Evolutionary conservation across 2,329 filamentous ascomycete species (phyloP).

Genomic region (Penicillium sp.): DNA sequence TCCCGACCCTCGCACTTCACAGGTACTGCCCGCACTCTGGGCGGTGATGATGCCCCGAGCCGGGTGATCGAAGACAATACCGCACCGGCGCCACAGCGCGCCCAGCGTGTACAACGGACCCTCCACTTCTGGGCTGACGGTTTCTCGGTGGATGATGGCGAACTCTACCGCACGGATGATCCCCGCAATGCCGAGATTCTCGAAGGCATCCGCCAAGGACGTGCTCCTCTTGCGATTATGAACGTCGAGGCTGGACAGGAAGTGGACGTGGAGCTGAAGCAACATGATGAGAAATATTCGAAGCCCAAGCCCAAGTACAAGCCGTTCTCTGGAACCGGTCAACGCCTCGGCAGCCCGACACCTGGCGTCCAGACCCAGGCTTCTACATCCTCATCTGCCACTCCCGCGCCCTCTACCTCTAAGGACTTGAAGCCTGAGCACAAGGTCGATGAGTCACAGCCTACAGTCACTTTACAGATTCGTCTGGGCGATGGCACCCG

Average conservation of each 20-base stretch:
- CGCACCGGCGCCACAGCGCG: conserved; percentile 37
- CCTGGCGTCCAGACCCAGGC: conserved; percentile 46
- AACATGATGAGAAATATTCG: conserved; percentile 60
- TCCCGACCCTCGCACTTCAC: conserved; percentile 48
- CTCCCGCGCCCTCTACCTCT: conserved; percentile 17
- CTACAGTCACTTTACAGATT: conserved; percentile 56
- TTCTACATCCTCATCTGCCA: conserved; percentile 28
- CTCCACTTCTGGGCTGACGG: conserved; percentile 63
- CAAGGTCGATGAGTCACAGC: conserved; percentile 53
- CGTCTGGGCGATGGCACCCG: conserved; percentile 60
- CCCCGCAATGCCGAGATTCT: conserved; percentile 58
- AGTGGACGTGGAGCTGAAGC: conserved; percentile 60
- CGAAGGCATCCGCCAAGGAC: conserved; percentile 58
- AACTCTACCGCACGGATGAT: conserved; percentile 59
- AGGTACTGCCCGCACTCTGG: conserved; percentile 59
- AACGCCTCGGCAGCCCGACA: conserved; percentile 59
- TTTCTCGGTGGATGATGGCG: conserved; percentile 62
- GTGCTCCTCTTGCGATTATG: conserved; percentile 58
- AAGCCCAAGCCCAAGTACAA: conserved; percentile 60
- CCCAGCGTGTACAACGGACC: conserved; percentile 53
- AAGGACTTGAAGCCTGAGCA: conserved; percentile 35
- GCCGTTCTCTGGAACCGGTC: conserved; percentile 56
- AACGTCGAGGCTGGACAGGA: conserved; percentile 59
- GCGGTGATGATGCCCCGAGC: conserved; percentile 59
- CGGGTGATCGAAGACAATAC: conserved; percentile 51